phyloP scores from a whole-genome alignment of 1,284 basidiomycete genomes.

The Cutaneotrichosporon cutaneum region DNA sequence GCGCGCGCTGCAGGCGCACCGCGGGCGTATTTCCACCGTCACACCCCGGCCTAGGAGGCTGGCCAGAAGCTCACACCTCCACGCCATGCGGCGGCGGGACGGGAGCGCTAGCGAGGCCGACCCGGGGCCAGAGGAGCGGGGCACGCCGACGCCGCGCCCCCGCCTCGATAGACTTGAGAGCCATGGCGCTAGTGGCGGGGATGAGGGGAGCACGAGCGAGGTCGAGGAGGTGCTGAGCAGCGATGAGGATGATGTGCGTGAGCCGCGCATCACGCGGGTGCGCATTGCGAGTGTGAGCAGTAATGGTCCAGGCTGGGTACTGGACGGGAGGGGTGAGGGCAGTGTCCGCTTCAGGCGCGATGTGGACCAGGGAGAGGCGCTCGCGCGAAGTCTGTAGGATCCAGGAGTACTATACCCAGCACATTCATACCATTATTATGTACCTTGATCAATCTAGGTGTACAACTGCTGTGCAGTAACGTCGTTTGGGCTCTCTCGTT shows the following conservation, averaged over 20 bases:
- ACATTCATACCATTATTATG: slow-evolving; percentile 11
- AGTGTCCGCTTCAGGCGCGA: too few species aligned
- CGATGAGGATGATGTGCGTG: not conserved
- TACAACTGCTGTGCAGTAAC: not conserved
- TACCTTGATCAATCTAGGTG: slow-evolving; percentile 1
- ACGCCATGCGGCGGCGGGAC: slow-evolving; percentile 31
- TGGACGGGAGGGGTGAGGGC: too few species aligned
- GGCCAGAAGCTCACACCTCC: slow-evolving; percentile 44
- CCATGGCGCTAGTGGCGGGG: not conserved
- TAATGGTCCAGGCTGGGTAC: too few species aligned
- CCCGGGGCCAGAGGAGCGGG: not conserved
- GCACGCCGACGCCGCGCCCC: not conserved
- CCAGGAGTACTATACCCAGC: slow-evolving; percentile 6
- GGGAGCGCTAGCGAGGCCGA: slow-evolving; percentile 15
- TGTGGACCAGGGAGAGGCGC: not conserved
- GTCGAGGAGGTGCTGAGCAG: slow-evolving; percentile 15
- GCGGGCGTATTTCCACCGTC: not conserved
- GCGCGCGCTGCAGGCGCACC: not conserved
- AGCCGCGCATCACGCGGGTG: not conserved
- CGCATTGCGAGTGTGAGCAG: not conserved
- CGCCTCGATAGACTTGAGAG: not conserved
- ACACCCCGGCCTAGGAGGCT: slow-evolving; percentile 15
- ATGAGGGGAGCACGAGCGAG: slow-evolving; percentile 18
- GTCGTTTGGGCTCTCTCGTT: too few species aligned
- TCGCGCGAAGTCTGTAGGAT: not conserved